These are phyloP conservation scores for Colletotrichum sp. DNA, from an alignment of 2,329 filamentous ascomycete species.

Conservation along the genomic window DNA sequence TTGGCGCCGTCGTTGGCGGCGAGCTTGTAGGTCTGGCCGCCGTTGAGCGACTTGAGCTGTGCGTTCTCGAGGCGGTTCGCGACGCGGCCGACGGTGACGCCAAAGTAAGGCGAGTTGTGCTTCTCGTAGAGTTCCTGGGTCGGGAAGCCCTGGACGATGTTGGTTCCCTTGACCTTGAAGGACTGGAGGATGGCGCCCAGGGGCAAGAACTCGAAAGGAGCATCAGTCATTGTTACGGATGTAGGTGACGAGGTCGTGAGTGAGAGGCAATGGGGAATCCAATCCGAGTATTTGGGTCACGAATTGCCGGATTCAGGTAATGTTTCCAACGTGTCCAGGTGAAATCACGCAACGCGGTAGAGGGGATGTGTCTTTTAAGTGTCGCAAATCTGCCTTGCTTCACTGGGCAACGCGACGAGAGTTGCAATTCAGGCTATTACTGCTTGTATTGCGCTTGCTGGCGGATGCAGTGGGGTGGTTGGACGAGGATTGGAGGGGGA, in stretches of 20 bases:
- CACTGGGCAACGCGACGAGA: neutral
- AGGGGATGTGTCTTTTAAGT: neutral
- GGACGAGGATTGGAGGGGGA: slow-evolving; percentile 1
- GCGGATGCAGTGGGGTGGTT: slow-evolving; percentile 2
- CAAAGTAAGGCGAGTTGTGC: slow-evolving; percentile 83
- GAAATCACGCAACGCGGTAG: neutral
- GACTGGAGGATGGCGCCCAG: slow-evolving; percentile 82
- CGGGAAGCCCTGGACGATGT: slow-evolving; percentile 90
- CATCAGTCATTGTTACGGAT: slow-evolving; percentile 43
- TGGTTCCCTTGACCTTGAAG: slow-evolving; percentile 76
- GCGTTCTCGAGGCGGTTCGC: slow-evolving; percentile 82
- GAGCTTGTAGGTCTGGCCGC: slow-evolving; percentile 68
- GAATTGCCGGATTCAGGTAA: neutral
- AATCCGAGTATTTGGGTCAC: neutral
- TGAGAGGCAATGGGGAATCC: neutral
- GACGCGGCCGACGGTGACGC: slow-evolving; percentile 87
- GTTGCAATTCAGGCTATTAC: slow-evolving; percentile 19
- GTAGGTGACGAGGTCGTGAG: neutral
- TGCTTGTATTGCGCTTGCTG: slow-evolving; percentile 10
- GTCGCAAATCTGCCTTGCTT: neutral
- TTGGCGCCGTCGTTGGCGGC: slow-evolving; percentile 80
- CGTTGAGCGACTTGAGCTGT: slow-evolving; percentile 74
- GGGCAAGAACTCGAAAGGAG: slow-evolving; percentile 70
- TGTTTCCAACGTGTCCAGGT: neutral
- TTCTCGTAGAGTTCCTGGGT: slow-evolving; percentile 75